These are phyloP conservation scores for Torulaspora franciscae DNA, from an alignment of 805 yeast genomes.

Conservation along the genomic window DNA sequence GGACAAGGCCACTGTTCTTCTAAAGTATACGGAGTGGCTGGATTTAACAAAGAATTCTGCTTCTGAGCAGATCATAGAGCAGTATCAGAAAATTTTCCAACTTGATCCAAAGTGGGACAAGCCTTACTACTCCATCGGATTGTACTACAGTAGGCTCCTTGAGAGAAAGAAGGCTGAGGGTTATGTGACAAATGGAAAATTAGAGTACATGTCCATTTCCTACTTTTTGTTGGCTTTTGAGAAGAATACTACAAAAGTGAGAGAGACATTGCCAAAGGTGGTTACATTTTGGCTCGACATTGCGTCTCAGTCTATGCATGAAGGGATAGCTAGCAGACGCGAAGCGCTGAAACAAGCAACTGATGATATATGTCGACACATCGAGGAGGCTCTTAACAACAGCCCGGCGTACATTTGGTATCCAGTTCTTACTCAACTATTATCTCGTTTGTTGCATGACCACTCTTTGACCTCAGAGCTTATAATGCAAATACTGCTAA, in stretches of 20 bases:
- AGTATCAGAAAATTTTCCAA: slow-evolving; percentile 56
- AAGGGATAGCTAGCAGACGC: slow-evolving; percentile 27
- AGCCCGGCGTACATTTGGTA: slow-evolving; percentile 66
- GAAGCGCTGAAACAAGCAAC: slow-evolving; percentile 35
- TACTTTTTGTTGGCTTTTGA: slow-evolving; percentile 32
- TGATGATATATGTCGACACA: slow-evolving; percentile 45
- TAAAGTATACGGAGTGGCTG: slow-evolving; percentile 83
- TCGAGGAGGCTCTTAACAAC: slow-evolving; percentile 41
- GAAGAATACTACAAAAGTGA: slow-evolving; percentile 52
- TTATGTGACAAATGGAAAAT: slow-evolving; percentile 27
- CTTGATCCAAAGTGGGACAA: slow-evolving; percentile 63
- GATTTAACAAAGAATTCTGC: slow-evolving; percentile 81
- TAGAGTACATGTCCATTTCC: slow-evolving; percentile 31
- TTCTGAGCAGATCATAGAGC: slow-evolving; percentile 63
- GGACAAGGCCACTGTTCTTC: slow-evolving; percentile 44
- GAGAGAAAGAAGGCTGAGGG: slow-evolving; percentile 55
- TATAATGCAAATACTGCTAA: slow-evolving; percentile 52
- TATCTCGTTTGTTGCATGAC: slow-evolving; percentile 70
- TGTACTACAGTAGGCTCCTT: slow-evolving; percentile 68
- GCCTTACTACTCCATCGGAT: slow-evolving; percentile 75
- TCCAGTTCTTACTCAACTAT: slow-evolving; percentile 76
- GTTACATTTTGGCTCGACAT: slow-evolving; percentile 89
- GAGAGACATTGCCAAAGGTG: slow-evolving; percentile 85
- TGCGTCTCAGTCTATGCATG: slow-evolving; percentile 35
- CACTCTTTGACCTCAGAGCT: slow-evolving; percentile 52